Percentiles rank a stretch among this genome's conserved stretches.
These are phyloP conservation scores for Eragrostis nindensis DNA, from an alignment of 176 grass and related monocot species.

Conservation along the genomic window DNA sequence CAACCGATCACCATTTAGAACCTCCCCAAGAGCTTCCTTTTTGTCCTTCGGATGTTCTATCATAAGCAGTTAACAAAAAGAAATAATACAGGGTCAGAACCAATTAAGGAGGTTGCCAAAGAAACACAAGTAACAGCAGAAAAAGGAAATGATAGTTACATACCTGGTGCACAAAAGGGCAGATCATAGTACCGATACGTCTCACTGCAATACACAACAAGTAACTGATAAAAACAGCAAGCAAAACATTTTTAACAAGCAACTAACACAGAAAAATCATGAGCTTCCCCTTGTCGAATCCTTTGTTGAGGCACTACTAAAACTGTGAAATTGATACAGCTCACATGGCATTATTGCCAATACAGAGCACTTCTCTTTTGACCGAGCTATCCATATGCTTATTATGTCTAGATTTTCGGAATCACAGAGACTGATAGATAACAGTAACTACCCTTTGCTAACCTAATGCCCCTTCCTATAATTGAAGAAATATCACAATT, in stretches of 20 bases:
- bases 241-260: slow-evolving; percentile 9
- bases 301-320: not conserved
- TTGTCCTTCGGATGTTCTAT: slow-evolving; percentile 93
- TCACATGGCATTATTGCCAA: slow-evolving; percentile 6
- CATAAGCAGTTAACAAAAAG: slow-evolving; percentile 37
- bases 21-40: slow-evolving; percentile 87
- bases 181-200: slow-evolving; percentile 96
- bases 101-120: slow-evolving; percentile 21
- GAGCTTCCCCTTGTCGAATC: slow-evolving; percentile 5
- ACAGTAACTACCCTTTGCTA: not conserved
- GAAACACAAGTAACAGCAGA: slow-evolving; percentile 29
- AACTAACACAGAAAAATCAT: not conserved
- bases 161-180: slow-evolving; percentile 91
- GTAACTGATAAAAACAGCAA: slow-evolving; percentile 28
- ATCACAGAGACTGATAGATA: not conserved
- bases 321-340: slow-evolving; percentile 37
- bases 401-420: not conserved
- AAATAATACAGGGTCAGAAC: slow-evolving; percentile 30
- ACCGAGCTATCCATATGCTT: not conserved
- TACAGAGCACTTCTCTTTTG: not conserved
- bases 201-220: slow-evolving; percentile 69
- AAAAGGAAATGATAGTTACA: slow-evolving; percentile 30
- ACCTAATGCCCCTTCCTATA: not conserved
- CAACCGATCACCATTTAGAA: slow-evolving; percentile 88
- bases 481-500: not conserved